Conservation (phyloP, 176 grass and related monocot species). For the Poa annua region DNA sequence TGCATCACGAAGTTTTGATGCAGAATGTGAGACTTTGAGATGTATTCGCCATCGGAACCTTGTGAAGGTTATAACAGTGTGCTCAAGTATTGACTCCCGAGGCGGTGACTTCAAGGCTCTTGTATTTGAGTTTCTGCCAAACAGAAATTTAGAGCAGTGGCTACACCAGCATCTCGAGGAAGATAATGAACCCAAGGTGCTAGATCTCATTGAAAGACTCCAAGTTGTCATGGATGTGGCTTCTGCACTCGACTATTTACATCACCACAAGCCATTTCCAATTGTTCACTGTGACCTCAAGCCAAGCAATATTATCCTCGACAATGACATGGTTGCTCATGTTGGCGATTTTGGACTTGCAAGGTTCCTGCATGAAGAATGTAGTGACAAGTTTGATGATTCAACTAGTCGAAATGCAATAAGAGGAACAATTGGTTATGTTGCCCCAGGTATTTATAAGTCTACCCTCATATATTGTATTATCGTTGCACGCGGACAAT, state of each 20-base stretch:
- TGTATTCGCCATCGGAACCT: slow-evolving; percentile 20
- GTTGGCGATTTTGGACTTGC: slow-evolving; percentile 36
- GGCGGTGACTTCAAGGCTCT: slow-evolving; percentile 28
- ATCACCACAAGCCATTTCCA: slow-evolving; percentile 29
- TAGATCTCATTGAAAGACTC: slow-evolving; percentile 2
- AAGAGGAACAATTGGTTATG: slow-evolving; percentile 29
- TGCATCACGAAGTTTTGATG: neutral
- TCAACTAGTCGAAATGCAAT: slow-evolving; percentile 1
- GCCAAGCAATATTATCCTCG: slow-evolving; percentile 37
- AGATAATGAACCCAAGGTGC: neutral
- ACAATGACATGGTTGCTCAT: slow-evolving; percentile 29
- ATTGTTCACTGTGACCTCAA: slow-evolving; percentile 33
- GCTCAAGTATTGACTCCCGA: slow-evolving; percentile 22
- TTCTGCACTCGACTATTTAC: slow-evolving; percentile 30
- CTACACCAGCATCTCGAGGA: neutral
- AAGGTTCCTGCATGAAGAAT: slow-evolving; percentile 29
- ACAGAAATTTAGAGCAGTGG: slow-evolving; percentile 34
- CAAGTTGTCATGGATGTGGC: slow-evolving; percentile 11
- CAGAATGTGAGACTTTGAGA: slow-evolving; percentile 29
- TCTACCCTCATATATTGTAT: neutral
- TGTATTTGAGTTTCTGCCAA: slow-evolving; percentile 29
- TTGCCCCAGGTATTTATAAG: slow-evolving; percentile 14
- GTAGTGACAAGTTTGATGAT: neutral
- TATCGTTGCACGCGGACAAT: neutral
- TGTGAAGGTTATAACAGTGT: slow-evolving; percentile 32